phyloP scores from a whole-genome alignment of 495 filamentous ascomycete species.

The Neurospora cerealis region DNA sequence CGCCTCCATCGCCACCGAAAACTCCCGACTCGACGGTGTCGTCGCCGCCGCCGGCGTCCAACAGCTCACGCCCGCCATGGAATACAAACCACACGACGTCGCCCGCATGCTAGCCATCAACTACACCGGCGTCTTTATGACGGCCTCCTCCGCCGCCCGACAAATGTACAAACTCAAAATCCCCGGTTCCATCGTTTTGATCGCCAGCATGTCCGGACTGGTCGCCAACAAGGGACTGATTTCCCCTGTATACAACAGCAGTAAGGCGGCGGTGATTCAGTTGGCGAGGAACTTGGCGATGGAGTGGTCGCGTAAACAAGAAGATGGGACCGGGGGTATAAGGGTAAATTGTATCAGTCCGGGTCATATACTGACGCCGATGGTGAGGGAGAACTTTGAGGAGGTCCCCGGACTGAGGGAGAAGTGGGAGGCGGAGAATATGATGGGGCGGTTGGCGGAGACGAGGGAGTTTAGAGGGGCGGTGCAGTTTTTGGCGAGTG shows the following conservation, averaged over 20 bases:
- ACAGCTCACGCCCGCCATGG: conserved; percentile 57
- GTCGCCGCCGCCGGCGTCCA: conserved; percentile 72
- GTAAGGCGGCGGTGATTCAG: conserved; percentile 62
- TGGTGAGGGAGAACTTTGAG: conserved; percentile 59
- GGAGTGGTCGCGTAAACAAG: conserved; percentile 51
- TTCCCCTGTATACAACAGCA: conserved; percentile 58
- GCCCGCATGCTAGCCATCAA: conserved; percentile 66
- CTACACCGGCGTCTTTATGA: conserved; percentile 69
- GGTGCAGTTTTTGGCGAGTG: conserved; percentile 46
- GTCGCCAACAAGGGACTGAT: conserved; percentile 64
- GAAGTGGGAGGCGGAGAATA: conserved; percentile 59
- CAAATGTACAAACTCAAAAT: conserved; percentile 68
- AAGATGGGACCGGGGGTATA: conserved; percentile 43
- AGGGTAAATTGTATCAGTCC: conserved; percentile 59
- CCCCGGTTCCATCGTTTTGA: conserved; percentile 61
- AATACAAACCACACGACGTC: conserved; percentile 58
- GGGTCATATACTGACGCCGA: conserved; percentile 63
- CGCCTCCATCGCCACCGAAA: conserved; percentile 40
- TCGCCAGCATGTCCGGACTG: conserved; percentile 65
- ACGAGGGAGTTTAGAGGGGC: conserved; percentile 60
- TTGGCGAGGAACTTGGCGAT: conserved; percentile 54
- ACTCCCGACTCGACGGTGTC: conserved; percentile 56
- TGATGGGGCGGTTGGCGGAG: conserved; percentile 53
- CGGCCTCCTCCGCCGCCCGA: conserved; percentile 57
- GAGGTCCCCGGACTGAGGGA: conserved; percentile 48